Evolutionary conservation across 2,329 filamentous ascomycete species (phyloP).

Genomic region (Trichoderma polysporum): DNA sequence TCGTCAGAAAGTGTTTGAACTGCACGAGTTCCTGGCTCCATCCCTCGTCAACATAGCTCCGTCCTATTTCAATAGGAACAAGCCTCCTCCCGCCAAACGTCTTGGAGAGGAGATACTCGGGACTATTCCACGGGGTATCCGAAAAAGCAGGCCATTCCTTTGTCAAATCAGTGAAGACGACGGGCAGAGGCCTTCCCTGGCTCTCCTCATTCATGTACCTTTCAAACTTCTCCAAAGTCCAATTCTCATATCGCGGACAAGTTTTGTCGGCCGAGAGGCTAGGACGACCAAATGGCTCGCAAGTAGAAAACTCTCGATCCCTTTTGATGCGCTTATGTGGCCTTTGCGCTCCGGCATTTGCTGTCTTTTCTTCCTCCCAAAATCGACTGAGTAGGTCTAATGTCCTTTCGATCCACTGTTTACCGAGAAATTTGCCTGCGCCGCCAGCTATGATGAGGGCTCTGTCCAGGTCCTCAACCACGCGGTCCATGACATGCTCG

Average conservation of each 20-base stretch:
- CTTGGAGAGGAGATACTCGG: conserved; percentile 67
- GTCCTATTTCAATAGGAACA: conserved; percentile 82
- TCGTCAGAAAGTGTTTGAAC: conserved; percentile 68
- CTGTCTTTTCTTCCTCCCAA: conserved; percentile 21
- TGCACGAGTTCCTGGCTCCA: conserved; percentile 82
- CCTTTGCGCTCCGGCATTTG: conserved; percentile 20
- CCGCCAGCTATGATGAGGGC: conserved; percentile 74
- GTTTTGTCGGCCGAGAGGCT: conserved; percentile 25
- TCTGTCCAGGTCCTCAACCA: conserved; percentile 70
- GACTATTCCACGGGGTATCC: conserved; percentile 67
- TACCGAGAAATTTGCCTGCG: conserved; percentile 50
- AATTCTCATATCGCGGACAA: conserved; percentile 37
- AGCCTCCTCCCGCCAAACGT: conserved; percentile 77
- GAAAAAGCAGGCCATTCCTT: conserved; percentile 73
- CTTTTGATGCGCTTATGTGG: conserved; percentile 27
- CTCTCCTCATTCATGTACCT: conserved; percentile 52
- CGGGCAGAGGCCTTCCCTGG: conserved; percentile 50
- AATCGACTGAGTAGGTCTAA: conserved; percentile 44
- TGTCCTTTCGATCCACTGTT: conserved; percentile 51
- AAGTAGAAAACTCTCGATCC: conserved; percentile 27
- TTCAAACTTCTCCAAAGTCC: conserved; percentile 61
- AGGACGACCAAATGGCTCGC: conserved; percentile 34
- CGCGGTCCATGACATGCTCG: conserved; percentile 45
- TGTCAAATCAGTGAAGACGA: conserved; percentile 68
- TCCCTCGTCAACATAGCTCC: conserved; percentile 80